A percentile compares a stretch with the other conserved stretches of the same genome.
Conservation (phyloP, 2,329 filamentous ascomycete genomes). For the Apiospora marii region DNA sequence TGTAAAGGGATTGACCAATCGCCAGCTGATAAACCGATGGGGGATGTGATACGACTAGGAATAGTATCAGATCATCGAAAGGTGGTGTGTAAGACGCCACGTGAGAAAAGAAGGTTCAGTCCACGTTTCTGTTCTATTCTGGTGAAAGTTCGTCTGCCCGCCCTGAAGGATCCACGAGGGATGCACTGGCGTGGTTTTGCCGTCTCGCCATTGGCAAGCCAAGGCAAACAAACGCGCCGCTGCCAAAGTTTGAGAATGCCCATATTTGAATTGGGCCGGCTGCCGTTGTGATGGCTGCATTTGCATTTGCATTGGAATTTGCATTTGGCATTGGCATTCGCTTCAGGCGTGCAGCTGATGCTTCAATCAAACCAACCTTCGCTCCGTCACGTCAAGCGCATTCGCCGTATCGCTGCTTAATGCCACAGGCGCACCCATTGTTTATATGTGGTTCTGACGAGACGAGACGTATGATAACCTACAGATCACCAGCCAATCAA, state of each 20-base stretch:
- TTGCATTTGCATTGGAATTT: background rate
- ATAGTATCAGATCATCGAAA: background rate
- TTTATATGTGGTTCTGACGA: background rate
- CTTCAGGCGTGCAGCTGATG: background rate
- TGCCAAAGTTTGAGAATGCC: background rate
- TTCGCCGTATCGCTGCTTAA: background rate
- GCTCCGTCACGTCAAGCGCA: background rate
- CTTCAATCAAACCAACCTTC: background rate
- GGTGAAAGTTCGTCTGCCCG: background rate
- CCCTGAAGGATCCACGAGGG: conserved; percentile 3
- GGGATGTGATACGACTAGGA: background rate
- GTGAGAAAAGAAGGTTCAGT: conserved; percentile 8
- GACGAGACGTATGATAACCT: background rate
- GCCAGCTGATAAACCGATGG: background rate
- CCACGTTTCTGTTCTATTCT: conserved; percentile 19
- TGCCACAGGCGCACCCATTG: too few relatives aligned
- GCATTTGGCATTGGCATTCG: background rate
- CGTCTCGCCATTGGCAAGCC: background rate
- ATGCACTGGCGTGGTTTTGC: background rate
- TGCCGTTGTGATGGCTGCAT: background rate
- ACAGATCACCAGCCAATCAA: background rate
- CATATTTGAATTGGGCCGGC: background rate
- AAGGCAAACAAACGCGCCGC: background rate
- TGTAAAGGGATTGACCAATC: background rate
- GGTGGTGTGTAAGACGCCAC: conserved; percentile 3